Evolutionary conservation across 164 flowering plant species (phyloP).

Genomic region (Kingdonia uniflora): DNA sequence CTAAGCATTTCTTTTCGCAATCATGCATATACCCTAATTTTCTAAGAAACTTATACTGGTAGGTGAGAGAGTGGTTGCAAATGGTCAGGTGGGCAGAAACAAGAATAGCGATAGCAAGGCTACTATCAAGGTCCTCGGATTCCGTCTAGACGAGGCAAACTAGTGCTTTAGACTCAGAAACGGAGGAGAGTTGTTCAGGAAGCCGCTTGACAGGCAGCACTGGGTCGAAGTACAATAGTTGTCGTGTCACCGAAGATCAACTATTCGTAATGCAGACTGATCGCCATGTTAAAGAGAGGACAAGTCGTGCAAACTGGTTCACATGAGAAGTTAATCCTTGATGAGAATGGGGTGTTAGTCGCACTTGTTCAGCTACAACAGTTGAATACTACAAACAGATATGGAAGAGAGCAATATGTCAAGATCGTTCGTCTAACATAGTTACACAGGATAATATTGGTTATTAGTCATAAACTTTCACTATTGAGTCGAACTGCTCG

Average conservation of each 20-base stretch:
- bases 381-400: not conserved
- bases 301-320: not conserved
- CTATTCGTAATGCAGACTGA: slow-evolving; percentile 1
- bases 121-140: not conserved
- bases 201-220: slow-evolving; percentile 1
- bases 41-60: not conserved
- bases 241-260: not conserved
- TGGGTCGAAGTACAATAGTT: slow-evolving; percentile 2
- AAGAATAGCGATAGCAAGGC: slow-evolving; percentile 5
- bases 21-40: too few species aligned
- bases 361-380: not conserved
- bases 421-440: not conserved
- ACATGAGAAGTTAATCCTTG: not conserved
- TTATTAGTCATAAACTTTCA: not conserved
- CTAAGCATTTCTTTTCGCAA: too few species aligned
- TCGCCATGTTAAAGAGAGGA: not conserved
- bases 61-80: slow-evolving; percentile 1
- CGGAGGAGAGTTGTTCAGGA: not conserved
- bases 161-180: not conserved
- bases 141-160: slow-evolving; percentile 4
- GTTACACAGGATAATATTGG: not conserved
- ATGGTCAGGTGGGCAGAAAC: slow-evolving; percentile 6
- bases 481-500: not conserved
- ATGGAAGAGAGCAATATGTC: not conserved
- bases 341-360: not conserved